Percentiles rank a stretch among this genome's conserved stretches.
These are phyloP conservation scores for Claviceps digitariae DNA, from an alignment of 2,329 filamentous ascomycete species.

Conservation along the genomic window DNA sequence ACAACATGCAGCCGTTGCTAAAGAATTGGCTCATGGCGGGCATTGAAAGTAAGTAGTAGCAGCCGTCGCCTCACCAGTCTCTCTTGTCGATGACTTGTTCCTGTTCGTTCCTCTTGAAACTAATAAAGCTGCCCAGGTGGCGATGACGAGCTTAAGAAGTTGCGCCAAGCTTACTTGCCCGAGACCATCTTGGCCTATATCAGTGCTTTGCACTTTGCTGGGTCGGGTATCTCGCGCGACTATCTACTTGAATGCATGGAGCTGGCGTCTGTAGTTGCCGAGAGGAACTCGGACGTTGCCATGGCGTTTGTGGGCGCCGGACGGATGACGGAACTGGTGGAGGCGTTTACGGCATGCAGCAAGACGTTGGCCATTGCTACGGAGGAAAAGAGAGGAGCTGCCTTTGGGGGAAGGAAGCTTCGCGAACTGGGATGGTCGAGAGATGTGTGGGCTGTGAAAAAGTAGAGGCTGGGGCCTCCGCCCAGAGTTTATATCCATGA, in stretches of 20 bases:
- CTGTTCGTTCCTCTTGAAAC: background rate
- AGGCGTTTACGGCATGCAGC: conserved; percentile 63
- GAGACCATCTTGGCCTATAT: conserved; percentile 78
- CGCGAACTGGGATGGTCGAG: conserved; percentile 49
- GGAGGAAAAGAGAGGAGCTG: conserved; percentile 37
- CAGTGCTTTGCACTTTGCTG: conserved; percentile 65
- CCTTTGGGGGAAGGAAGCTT: conserved; percentile 43
- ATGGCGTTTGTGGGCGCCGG: conserved; percentile 48
- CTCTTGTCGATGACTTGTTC: background rate
- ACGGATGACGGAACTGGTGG: conserved; percentile 63
- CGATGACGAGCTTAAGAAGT: conserved; percentile 44
- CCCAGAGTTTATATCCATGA: too few relatives aligned
- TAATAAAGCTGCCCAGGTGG: conserved; percentile 21
- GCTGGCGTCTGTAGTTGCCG: conserved; percentile 61
- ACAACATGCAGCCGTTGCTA: conserved; percentile 47
- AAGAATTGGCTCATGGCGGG: conserved; percentile 47
- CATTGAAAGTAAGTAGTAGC: conserved; percentile 36
- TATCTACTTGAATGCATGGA: conserved; percentile 78
- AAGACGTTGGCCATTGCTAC: conserved; percentile 51
- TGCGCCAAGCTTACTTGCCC: conserved; percentile 71
- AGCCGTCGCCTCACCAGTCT: background rate
- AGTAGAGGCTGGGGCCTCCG: conserved; percentile 2
- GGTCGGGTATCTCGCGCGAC: conserved; percentile 59
- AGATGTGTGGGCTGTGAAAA: conserved; percentile 46
- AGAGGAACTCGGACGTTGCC: conserved; percentile 53